Conservation (phyloP, 257 asterid species). For the Cynanchum wilfordii region DNA sequence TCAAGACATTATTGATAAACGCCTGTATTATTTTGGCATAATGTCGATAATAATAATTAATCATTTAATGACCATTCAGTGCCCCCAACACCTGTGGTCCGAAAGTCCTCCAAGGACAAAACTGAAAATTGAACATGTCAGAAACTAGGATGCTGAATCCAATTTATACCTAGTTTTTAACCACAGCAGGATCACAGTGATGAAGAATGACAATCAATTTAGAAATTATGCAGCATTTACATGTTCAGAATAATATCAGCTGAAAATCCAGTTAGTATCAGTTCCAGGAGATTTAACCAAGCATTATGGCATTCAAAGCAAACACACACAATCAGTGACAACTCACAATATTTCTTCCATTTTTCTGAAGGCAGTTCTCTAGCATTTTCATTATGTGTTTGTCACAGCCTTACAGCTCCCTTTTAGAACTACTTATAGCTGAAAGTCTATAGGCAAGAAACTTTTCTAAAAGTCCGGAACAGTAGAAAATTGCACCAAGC, state of each 20-base stretch:
- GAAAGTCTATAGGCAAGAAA: background rate
- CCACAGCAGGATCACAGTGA: background rate
- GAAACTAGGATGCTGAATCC: background rate
- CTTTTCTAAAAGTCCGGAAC: background rate
- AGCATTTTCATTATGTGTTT: background rate
- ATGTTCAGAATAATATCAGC: background rate
- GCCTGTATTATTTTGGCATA: background rate
- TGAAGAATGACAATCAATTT: background rate
- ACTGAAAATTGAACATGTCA: background rate
- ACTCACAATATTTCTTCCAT: background rate
- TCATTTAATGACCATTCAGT: background rate
- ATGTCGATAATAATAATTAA: background rate
- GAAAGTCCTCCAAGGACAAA: background rate
- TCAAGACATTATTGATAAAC: background rate
- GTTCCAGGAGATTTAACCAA: background rate
- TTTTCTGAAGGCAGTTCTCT: background rate
- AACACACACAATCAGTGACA: background rate
- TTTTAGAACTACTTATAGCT: background rate
- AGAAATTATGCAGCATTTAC: no score
- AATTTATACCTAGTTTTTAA: background rate
- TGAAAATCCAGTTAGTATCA: background rate
- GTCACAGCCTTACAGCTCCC: background rate
- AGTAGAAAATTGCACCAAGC: background rate
- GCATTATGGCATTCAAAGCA: background rate
- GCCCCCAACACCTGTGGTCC: no score